phyloP scores from a whole-genome alignment of 495 filamentous ascomycete genomes.

The Cercophora sp. region DNA sequence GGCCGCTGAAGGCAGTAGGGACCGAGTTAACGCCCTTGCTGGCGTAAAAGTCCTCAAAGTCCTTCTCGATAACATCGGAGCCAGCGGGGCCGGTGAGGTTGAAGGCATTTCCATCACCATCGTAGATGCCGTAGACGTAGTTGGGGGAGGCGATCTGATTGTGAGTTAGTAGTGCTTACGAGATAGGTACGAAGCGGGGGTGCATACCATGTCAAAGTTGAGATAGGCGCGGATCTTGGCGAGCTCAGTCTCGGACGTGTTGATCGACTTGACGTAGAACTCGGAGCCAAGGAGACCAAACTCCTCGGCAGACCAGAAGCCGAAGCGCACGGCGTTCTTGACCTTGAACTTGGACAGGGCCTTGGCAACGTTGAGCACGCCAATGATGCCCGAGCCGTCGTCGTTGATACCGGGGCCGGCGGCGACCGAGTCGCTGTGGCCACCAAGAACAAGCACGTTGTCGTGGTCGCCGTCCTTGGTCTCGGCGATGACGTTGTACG shows the following conservation, averaged over 20 bases:
- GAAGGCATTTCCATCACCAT: slow-evolving; percentile 63
- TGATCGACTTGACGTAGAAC: slow-evolving; percentile 47
- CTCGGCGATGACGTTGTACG: slow-evolving; percentile 65
- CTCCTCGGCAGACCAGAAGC: slow-evolving; percentile 67
- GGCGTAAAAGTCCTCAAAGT: slow-evolving; percentile 61
- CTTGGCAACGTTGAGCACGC: slow-evolving; percentile 59
- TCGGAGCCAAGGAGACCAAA: slow-evolving; percentile 61
- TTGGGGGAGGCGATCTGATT: slow-evolving; percentile 66
- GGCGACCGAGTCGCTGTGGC: slow-evolving; percentile 65
- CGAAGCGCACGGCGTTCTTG: slow-evolving; percentile 66
- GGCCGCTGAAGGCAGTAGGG: slow-evolving; percentile 57
- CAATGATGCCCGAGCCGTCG: slow-evolving; percentile 60
- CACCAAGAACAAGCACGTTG: slow-evolving; percentile 61
- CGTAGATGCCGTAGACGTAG: slow-evolving; percentile 64
- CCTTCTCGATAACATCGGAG: slow-evolving; percentile 57
- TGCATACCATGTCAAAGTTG: slow-evolving; percentile 67
- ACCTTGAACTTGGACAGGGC: slow-evolving; percentile 53
- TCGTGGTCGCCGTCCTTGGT: slow-evolving; percentile 61
- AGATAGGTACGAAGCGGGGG: too few species aligned
- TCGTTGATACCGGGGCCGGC: slow-evolving; percentile 50
- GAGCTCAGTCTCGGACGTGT: slow-evolving; percentile 39
- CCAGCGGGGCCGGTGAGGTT: slow-evolving; percentile 60
- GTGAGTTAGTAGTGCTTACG: too few species aligned
- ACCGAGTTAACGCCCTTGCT: slow-evolving; percentile 37
- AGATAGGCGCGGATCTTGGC: slow-evolving; percentile 62